phyloP scores from a whole-genome alignment of 495 filamentous ascomycete genomes.

The Daldinia vernicosa region DNA sequence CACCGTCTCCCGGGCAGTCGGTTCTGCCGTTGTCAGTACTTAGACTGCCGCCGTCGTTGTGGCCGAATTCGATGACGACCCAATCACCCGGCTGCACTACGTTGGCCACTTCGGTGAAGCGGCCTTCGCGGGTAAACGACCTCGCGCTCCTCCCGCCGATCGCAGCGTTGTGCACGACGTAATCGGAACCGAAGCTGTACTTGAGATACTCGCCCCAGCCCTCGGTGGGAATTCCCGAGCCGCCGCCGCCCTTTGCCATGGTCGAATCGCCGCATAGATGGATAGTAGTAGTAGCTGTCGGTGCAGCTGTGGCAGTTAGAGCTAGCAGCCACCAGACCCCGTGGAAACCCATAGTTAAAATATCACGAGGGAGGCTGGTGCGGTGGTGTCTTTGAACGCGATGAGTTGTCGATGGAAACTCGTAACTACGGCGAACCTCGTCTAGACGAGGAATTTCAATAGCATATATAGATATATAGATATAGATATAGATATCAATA shows the following conservation, averaged over 20 bases:
- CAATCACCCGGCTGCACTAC: constrained; percentile 53
- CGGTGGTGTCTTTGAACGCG: not conserved
- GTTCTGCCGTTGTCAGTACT: constrained; percentile 62
- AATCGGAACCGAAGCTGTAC: constrained; percentile 46
- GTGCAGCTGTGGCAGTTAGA: constrained; percentile 16
- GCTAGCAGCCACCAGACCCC: constrained; percentile 15
- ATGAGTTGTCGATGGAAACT: not conserved
- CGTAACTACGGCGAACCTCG: not conserved
- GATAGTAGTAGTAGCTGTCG: constrained; percentile 44
- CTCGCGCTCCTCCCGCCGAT: constrained; percentile 56
- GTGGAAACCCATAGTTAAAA: constrained; percentile 17
- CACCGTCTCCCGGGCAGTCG: constrained; percentile 63
- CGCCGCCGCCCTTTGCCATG: constrained; percentile 58
- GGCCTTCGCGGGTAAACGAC: constrained; percentile 57
- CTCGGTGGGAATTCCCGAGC: constrained; percentile 45
- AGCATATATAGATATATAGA: not conserved
- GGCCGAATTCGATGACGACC: constrained; percentile 61
- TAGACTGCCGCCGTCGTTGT: constrained; percentile 56
- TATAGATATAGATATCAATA: constrained; percentile 6
- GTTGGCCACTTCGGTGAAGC: constrained; percentile 51
- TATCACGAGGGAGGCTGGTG: not conserved
- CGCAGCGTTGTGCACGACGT: constrained; percentile 52
- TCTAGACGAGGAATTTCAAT: not conserved
- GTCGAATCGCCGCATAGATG: constrained; percentile 66
- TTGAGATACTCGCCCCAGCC: constrained; percentile 53